These are phyloP conservation scores for Mycena haematopus DNA, from an alignment of 768 basidiomycete genomes.

Conservation along the genomic window DNA sequence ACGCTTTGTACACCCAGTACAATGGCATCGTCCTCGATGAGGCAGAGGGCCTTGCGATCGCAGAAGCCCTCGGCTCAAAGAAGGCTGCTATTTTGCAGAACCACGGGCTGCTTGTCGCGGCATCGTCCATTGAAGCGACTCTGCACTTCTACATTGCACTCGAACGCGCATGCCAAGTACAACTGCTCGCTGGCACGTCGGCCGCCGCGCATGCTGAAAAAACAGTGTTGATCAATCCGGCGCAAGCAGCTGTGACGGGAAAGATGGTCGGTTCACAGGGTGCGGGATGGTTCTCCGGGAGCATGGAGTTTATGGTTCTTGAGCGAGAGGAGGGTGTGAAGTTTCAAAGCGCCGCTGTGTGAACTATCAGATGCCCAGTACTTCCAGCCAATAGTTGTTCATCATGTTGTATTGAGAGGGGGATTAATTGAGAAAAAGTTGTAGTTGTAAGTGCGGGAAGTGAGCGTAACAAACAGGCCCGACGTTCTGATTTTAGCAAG, in stretches of 20 bases:
- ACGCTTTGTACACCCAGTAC: slow-evolving; percentile 51
- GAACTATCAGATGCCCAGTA: too few relatives aligned
- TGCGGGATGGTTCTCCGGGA: slow-evolving; percentile 46
- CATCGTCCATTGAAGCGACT: slow-evolving; percentile 50
- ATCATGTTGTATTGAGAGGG: too few relatives aligned
- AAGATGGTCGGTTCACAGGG: slow-evolving; percentile 34
- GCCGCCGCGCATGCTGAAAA: slow-evolving; percentile 22
- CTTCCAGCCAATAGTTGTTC: too few relatives aligned
- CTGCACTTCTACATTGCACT: slow-evolving; percentile 48
- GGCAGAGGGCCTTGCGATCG: slow-evolving; percentile 53
- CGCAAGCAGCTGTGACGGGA: slow-evolving; percentile 37
- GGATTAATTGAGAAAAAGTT: too few relatives aligned
- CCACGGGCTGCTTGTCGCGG: slow-evolving; percentile 49
- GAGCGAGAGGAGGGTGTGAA: slow-evolving; percentile 42
- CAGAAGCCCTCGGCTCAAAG: slow-evolving; percentile 46
- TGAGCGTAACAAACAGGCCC: too few relatives aligned
- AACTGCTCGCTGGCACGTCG: slow-evolving; percentile 51
- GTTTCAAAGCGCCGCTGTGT: not conserved
- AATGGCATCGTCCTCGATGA: slow-evolving; percentile 55
- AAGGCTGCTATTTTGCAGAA: slow-evolving; percentile 52
- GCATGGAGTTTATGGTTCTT: slow-evolving; percentile 44
- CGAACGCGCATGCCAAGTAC: slow-evolving; percentile 54
- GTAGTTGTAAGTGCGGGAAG: too few relatives aligned
- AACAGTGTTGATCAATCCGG: slow-evolving; percentile 35
- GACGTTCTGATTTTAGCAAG: too few relatives aligned